Percentiles rank a stretch among this genome's conserved stretches.
Conservation (phyloP, 2,329 filamentous ascomycete genomes). For the Trichophyton schoenleinii region DNA sequence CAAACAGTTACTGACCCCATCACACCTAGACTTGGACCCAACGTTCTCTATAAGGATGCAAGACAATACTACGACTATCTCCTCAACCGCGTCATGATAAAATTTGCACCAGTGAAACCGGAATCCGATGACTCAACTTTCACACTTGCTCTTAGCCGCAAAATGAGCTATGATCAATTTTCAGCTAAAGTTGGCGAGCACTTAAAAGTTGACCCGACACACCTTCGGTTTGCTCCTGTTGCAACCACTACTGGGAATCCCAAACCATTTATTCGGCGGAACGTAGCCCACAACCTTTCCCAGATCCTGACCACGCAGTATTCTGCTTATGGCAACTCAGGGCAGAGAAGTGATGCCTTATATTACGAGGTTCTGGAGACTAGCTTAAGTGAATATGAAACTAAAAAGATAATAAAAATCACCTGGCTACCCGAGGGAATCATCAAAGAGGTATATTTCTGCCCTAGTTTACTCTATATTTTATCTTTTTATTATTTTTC, state of each 20-base stretch:
- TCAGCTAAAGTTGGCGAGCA: constrained; percentile 70
- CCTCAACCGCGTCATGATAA: constrained; percentile 66
- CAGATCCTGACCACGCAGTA: constrained; percentile 68
- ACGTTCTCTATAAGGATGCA: constrained; percentile 51
- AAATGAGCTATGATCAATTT: constrained; percentile 80
- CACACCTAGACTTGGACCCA: constrained; percentile 21
- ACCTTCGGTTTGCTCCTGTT: constrained; percentile 83
- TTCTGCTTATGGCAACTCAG: constrained; percentile 54
- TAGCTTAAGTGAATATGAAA: constrained; percentile 83
- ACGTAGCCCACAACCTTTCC: constrained; percentile 55
- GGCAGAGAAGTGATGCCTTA: constrained; percentile 61
- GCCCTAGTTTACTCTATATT: background rate
- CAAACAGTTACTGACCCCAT: background rate
- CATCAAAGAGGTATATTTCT: constrained; percentile 63
- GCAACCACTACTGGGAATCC: constrained; percentile 64
- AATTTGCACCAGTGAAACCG: constrained; percentile 53
- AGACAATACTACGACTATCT: constrained; percentile 89
- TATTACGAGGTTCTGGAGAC: constrained; percentile 93
- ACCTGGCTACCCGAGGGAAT: constrained; percentile 82
- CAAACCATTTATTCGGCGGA: constrained; percentile 65
- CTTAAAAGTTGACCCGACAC: constrained; percentile 65
- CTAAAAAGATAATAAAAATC: constrained; percentile 75
- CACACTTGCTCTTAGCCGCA: constrained; percentile 66
- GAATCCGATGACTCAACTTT: constrained; percentile 52
- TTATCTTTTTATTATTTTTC: background rate